phyloP scores from a whole-genome alignment of 2,329 filamentous ascomycete genomes.

The Aspergillus transmontanensis region DNA sequence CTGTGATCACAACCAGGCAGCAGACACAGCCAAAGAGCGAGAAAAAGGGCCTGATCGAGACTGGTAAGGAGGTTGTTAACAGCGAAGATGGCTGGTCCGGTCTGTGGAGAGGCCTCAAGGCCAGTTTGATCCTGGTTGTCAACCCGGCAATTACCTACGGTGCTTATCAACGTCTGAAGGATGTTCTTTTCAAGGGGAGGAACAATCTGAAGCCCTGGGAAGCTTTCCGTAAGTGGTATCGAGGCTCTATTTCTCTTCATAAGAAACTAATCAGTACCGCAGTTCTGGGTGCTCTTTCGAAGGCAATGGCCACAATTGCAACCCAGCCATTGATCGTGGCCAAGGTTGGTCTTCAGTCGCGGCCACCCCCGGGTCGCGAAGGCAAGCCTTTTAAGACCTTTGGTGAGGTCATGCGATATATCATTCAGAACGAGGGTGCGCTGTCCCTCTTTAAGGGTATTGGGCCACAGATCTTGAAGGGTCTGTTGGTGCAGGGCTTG shows the following conservation, averaged over 20 bases:
- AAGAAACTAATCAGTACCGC: slow-evolving; percentile 18
- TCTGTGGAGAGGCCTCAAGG: slow-evolving; percentile 93
- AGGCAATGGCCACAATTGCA: slow-evolving; percentile 83
- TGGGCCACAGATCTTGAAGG: slow-evolving; percentile 89
- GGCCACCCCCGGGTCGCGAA: slow-evolving; percentile 78
- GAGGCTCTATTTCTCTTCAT: not conserved
- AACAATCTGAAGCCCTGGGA: slow-evolving; percentile 76
- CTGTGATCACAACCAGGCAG: slow-evolving; percentile 92
- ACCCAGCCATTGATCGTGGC: slow-evolving; percentile 97
- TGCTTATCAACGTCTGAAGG: slow-evolving; percentile 86
- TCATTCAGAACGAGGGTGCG: slow-evolving; percentile 82
- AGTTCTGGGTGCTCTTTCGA: slow-evolving; percentile 93
- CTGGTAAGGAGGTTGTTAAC: slow-evolving; percentile 83
- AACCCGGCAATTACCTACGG: slow-evolving; percentile 98
- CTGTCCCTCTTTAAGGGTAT: slow-evolving; percentile 95
- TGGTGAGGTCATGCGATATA: slow-evolving; percentile 91
- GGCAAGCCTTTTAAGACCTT: slow-evolving; percentile 95
- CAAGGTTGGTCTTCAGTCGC: slow-evolving; percentile 94
- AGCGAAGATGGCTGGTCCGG: slow-evolving; percentile 88
- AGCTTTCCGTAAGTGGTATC: slow-evolving; percentile 75
- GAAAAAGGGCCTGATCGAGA: slow-evolving; percentile 82
- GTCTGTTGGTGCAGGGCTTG: slow-evolving; percentile 88
- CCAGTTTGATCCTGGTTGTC: slow-evolving; percentile 90
- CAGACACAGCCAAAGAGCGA: slow-evolving; percentile 87
- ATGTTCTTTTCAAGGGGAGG: slow-evolving; percentile 75